Evolutionary conservation across 805 yeast species (phyloP), one percentile per base, ranked within the genome.

Genomic region (Nakazawaea ishiwadae): DNA sequence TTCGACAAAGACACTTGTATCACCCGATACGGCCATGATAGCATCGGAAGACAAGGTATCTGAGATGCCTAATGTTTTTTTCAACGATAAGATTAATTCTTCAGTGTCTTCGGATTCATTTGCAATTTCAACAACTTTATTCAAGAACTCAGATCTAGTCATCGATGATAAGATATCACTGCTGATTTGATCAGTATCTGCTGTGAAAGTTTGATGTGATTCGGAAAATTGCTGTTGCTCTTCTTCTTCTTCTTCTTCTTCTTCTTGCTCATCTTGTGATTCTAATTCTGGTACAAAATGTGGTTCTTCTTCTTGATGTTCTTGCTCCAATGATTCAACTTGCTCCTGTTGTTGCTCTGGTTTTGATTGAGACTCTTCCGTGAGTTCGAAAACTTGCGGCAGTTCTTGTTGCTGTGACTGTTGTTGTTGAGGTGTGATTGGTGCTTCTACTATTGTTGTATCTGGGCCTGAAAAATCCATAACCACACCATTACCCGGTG

Each of bases 1-100:
- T n/a, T 32, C 35, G 15, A 34, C 18, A 16, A 42, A 28, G 2
- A 15, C 17, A 6, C 28, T 4, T 1, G 37, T 16, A 19, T 42
- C 45, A 10, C 45, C 45, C n/a, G 39, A 32, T 6, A 37, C 41
- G 5, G 35, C 35, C 11, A 26, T 15, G 4, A 42, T 12, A 10
- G 35, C 32, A 6, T n/a, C 24, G 11, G 23, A 11, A 4, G 42
- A 24, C 15, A 42, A 34, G 5, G 9, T 21, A 9, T 4, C 23
- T 7, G 41, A 37, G 6, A 42, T 29, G 2, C 42, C 45, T 11
- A 37, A 18, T 11, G 10, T 15, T 7, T 19, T 14, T 19, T 42
- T 11, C 29, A 37, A 27, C 3, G 41, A 5, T 6, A 10, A 19
- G n/a, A 15, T n/a, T 31, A 42, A 37, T 11, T 30, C 36, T 12